Evolutionary conservation across 768 basidiomycete species (phyloP), one percentile per base, ranked within the genome.

Genomic region (Boletus rubropictus): DNA sequence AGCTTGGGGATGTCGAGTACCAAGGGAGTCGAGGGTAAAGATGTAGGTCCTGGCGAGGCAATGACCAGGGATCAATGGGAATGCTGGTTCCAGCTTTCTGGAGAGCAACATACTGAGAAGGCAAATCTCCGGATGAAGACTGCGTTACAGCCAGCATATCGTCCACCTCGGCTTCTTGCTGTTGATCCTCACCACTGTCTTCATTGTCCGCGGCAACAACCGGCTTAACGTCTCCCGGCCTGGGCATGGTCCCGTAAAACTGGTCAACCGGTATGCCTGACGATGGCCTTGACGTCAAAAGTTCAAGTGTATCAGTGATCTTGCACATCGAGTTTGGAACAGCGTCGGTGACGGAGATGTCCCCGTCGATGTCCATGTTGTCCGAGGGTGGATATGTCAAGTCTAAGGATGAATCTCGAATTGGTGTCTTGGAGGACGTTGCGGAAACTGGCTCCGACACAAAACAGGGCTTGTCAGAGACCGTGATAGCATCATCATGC

Each of bases 11-110:
- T 97, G 94, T n/a, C 71, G 69, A 12, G 72, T 69, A 5, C 86
- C 85, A 38, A 99, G 75, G 2, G 95, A 98, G 63, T 99, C 96
- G 45, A 99, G 78, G 0, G 84, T 90, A 61, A 93, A 83, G 28
- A 99, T 84, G 53, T 80, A 81, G 6, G 89, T 82, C 48, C 89
- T 91, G 59, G 5, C 0, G 4, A 40, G 33, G 42, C 18, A 27
- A 42, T 18, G 35, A 8, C 4, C 14, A 3, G 21, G 21, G 31
- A 39, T 49, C 18, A 36, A 36, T 48, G 21, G 24, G 21, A 35
- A 15, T 21, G 5, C 7, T 41, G 32, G 4, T 7, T 43, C 18
- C 36, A 40, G 14, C 7, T 11, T 24, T 5, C 15, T 9, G 12
- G 21, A 39, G 20, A 39, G 10, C 2, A 15, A 48, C 66, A 38